Evolutionary conservation across 768 basidiomycete species (phyloP), one percentile per base, ranked within the genome.

Genomic region (Tricholoma sp.): DNA sequence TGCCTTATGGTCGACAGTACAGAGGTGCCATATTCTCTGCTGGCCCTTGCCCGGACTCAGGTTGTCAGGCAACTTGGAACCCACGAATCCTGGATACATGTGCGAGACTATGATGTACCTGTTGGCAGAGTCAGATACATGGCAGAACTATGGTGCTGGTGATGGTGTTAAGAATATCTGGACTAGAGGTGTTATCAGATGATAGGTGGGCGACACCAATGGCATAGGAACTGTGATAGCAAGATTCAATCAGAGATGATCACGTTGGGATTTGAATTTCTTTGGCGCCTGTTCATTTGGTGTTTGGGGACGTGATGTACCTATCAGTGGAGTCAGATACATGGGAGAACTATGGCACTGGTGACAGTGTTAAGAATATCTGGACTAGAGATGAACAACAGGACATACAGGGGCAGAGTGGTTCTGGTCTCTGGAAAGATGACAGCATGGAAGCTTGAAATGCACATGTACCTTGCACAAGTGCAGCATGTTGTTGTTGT

Each of bases 21-120:
- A 84, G 42, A 95, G 82, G 51, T 87, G 84, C 64, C 84, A 81
- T 68, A 91, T 91, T 61, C 78, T 79, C 54, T 86, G 82, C 62
- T 86, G 65, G 18, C 57, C 54, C 31, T 55, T 58, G 3, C 55
- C 15, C 28, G 36, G 32, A 24, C 20, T 31, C 10, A 61, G 67
- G 50, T 31, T 39, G 8, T 39, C 52, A 31, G 49, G 45, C 17
- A 41, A 50, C 37, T 53, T 61, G 13, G 55, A 49, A n/a, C 47
- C 29, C 6, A 31, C n/a, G 29, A 31, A 48, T 15, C 44, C 34
- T 18, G 58, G 41, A 32, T 58, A 56, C 2, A 56, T 59, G 15
- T 60, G 45, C 52, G 66, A 63, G 28, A 66, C 47, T 39, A 61
- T 6, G 77, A 78, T 18, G 70, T 67, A 7, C 79, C 76, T 52